Conservation (phyloP, 176 grass and related monocot species). For the Leersia perrieri region DNA sequence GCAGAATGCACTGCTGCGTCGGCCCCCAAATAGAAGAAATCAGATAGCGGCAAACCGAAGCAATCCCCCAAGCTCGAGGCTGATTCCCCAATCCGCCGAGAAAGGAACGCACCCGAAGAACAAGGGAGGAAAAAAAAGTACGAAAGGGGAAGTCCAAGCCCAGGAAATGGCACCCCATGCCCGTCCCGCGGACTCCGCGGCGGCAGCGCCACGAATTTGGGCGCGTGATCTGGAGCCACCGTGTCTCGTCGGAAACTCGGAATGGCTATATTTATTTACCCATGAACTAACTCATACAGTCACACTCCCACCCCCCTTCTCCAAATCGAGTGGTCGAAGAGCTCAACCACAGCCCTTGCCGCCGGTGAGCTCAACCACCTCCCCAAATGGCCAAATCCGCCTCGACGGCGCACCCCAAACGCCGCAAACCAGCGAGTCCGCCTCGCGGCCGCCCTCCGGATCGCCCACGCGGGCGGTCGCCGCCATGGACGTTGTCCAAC, state of each 20-base stretch:
- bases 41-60: neutral
- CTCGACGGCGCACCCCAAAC: neutral
- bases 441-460: too few relatives aligned
- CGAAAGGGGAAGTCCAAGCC: neutral
- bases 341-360: neutral
- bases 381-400: neutral
- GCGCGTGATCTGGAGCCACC: conserved; percentile 11
- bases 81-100: conserved; percentile 8
- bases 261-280: neutral
- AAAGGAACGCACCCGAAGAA: neutral
- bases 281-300: neutral
- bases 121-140: neutral
- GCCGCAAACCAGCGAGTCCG: too few relatives aligned
- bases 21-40: neutral
- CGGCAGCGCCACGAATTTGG: conserved; percentile 7
- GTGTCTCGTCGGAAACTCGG: neutral
- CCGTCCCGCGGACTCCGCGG: conserved; percentile 16
- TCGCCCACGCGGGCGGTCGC: too few relatives aligned
- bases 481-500: too few relatives aligned
- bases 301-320: too few relatives aligned
- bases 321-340: neutral
- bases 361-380: neutral
- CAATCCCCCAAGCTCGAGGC: neutral
- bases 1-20: neutral
- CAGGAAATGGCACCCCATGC: neutral